These are phyloP conservation scores for Silene vulgaris DNA, from an alignment of 179 eudicot genomes.

Conservation along the genomic window DNA sequence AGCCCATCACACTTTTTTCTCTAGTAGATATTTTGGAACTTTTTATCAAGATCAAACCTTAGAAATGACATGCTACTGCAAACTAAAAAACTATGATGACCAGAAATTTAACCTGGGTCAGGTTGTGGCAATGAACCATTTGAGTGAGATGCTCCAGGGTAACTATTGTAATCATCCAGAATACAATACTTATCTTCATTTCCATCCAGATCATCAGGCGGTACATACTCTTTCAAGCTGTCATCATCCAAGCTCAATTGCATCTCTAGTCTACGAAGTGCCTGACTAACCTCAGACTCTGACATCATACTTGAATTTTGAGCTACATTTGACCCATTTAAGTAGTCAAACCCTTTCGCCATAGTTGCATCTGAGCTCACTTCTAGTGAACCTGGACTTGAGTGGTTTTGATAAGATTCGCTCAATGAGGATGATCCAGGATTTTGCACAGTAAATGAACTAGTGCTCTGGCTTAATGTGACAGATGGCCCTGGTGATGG, in stretches of 20 bases:
- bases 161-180: conserved; percentile 30
- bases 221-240: conserved; percentile 32
- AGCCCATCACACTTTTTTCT: conserved; percentile 10
- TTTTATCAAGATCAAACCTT: neutral
- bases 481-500: conserved; percentile 46
- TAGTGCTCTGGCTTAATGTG: conserved; percentile 47
- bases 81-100: conserved; percentile 4
- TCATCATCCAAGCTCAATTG: conserved; percentile 83
- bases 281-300: conserved; percentile 45
- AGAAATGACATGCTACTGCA: neutral
- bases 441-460: conserved; percentile 40
- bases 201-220: conserved; percentile 35
- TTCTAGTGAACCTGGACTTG: conserved; percentile 65
- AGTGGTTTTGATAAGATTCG: conserved; percentile 39
- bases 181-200: conserved; percentile 33
- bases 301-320: conserved; percentile 33
- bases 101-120: conserved; percentile 39
- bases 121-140: conserved; percentile 29
- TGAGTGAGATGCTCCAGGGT: conserved; percentile 30
- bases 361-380: conserved; percentile 47
- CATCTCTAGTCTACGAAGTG: conserved; percentile 57
- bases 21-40: neutral
- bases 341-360: conserved; percentile 30
- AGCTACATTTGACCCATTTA: conserved; percentile 25
- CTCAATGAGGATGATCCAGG: conserved; percentile 40